Conservation (phyloP, 441 rosid species). For the Pelargonium citronellum region DNA sequence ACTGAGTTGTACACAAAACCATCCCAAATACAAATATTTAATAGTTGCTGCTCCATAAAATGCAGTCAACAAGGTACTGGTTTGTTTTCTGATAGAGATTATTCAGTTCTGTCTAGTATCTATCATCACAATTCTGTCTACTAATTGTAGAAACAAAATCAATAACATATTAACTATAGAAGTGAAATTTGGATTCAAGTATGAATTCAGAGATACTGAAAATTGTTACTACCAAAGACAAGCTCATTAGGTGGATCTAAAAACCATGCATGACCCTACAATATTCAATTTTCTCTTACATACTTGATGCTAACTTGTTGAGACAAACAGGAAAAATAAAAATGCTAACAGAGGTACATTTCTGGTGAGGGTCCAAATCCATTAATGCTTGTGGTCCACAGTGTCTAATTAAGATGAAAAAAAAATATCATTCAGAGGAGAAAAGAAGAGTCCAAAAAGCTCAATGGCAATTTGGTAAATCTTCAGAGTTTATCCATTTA, state of each 20-base stretch:
- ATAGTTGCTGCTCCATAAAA: neutral
- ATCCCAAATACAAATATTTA: neutral
- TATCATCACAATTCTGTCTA: neutral
- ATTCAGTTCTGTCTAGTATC: neutral
- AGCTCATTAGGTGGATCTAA: neutral
- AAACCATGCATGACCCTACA: neutral
- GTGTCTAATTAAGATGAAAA: neutral
- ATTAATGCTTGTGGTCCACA: constrained; percentile 5
- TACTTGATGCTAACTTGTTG: neutral
- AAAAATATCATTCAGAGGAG: neutral
- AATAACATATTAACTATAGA: neutral
- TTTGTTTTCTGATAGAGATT: constrained; percentile 6
- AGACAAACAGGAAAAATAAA: neutral
- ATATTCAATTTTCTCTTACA: neutral
- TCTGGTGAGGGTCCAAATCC: constrained; percentile 11
- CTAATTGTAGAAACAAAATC: no score
- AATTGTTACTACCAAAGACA: no score
- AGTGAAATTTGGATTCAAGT: neutral
- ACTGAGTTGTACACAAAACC: no score
- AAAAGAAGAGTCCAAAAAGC: constrained; percentile 1
- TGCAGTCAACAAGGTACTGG: neutral
- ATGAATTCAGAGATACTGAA: no score
- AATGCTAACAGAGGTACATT: neutral
- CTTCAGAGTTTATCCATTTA: no score
- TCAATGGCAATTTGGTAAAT: neutral